Conservation (phyloP, 179 eudicot species). For the Heliamphora pulchella region DNA sequence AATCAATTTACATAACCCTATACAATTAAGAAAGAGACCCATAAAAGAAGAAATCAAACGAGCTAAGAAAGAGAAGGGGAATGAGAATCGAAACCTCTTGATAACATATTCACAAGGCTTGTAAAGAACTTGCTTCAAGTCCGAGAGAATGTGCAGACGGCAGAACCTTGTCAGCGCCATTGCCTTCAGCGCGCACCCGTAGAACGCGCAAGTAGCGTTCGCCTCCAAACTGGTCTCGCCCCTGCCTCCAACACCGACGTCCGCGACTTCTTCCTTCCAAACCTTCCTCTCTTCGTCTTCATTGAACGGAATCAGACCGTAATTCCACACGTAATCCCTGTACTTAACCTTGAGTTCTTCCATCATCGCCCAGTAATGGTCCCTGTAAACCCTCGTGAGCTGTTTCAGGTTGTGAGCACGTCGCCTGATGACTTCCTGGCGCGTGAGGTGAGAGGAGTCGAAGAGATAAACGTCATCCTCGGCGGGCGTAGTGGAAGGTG, state of each 20-base stretch:
- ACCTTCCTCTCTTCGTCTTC: conserved; percentile 19
- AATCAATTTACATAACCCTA: too few species aligned
- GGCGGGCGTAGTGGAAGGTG: conserved; percentile 14
- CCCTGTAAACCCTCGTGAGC: conserved; percentile 33
- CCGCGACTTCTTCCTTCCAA: conserved; percentile 11
- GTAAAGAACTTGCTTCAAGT: conserved; percentile 46
- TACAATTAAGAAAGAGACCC: too few species aligned
- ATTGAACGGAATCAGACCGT: conserved; percentile 37
- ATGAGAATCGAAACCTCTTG: conserved; percentile 30
- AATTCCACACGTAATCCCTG: conserved; percentile 42
- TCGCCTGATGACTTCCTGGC: conserved; percentile 35
- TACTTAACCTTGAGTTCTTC: conserved; percentile 36
- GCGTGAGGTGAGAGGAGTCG: conserved; percentile 34
- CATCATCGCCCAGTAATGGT: conserved; percentile 45
- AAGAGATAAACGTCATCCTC: conserved; percentile 24
- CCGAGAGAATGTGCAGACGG: conserved; percentile 48
- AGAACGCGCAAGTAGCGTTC: conserved; percentile 24
- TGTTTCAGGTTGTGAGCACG: conserved; percentile 25
- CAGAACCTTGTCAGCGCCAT: conserved; percentile 53
- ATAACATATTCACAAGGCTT: conserved; percentile 46
- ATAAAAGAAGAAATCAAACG: too few species aligned
- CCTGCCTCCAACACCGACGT: conserved; percentile 24
- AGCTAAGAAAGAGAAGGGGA: background rate
- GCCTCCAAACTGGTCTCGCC: conserved; percentile 23
- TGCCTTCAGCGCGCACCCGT: conserved; percentile 46